Evolutionary conservation across 2,329 filamentous ascomycete species (phyloP).

Genomic region (Arthrobotrys entomopaga): DNA sequence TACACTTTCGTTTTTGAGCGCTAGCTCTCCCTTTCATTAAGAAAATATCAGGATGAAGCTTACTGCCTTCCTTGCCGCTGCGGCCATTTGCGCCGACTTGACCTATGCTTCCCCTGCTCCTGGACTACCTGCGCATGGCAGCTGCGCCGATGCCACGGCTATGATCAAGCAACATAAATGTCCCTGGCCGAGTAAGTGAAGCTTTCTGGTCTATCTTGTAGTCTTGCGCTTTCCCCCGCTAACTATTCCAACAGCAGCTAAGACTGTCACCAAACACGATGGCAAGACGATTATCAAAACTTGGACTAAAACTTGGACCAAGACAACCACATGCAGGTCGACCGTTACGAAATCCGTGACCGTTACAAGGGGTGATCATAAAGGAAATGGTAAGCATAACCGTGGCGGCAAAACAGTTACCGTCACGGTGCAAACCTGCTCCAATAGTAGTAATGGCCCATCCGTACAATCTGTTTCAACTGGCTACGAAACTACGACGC

Average conservation of each 20-base stretch:
- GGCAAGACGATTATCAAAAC: constrained; percentile 6
- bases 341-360: neutral
- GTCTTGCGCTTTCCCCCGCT: no score
- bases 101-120: neutral
- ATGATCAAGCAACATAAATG: constrained; percentile 31
- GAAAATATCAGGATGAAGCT: neutral
- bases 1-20: neutral
- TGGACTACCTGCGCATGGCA: no score
- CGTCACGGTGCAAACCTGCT: neutral
- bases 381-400: neutral
- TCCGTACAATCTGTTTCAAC: neutral
- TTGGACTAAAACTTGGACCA: constrained; percentile 13
- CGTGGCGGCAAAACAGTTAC: neutral
- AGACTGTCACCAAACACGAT: neutral
- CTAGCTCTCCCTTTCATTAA: neutral
- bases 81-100: constrained; percentile 4
- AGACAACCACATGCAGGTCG: neutral
- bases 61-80: neutral
- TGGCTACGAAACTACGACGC: neutral
- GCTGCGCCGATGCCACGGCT: neutral
- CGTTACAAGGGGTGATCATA: neutral
- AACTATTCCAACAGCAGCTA: neutral
- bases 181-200: constrained; percentile 15
- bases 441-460: neutral
- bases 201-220: neutral